phyloP scores from a whole-genome alignment of 1,284 basidiomycete species.

The Porphyrellus sp. region DNA sequence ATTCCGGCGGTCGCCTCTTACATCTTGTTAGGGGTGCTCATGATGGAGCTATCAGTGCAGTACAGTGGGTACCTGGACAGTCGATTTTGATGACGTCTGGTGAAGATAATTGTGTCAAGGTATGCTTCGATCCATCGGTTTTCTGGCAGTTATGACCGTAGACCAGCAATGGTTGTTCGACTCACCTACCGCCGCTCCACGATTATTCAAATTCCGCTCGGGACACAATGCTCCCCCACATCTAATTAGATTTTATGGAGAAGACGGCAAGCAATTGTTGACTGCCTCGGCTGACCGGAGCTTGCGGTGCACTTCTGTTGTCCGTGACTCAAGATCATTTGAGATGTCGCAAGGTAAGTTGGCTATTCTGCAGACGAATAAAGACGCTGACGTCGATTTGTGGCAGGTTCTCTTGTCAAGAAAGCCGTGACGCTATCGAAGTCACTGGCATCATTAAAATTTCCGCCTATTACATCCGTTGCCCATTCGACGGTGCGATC shows the following conservation, averaged over 20 bases:
- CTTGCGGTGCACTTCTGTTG: conserved; percentile 87
- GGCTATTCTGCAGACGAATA: not conserved
- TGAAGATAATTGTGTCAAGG: conserved; percentile 92
- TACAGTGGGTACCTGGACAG: conserved; percentile 91
- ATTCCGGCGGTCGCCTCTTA: conserved; percentile 74
- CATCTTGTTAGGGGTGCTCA: conserved; percentile 87
- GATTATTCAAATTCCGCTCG: conserved; percentile 87
- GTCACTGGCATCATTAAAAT: conserved; percentile 77
- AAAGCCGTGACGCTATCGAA: conserved; percentile 82
- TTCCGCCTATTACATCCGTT: conserved; percentile 73
- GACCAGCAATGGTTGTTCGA: conserved; percentile 97
- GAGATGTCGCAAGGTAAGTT: conserved; percentile 87
- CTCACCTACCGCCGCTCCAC: conserved; percentile 79
- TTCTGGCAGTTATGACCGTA: conserved; percentile 9
- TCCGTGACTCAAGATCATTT: conserved; percentile 89
- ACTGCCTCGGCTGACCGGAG: conserved; percentile 87
- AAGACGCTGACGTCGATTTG: conserved; percentile 1
- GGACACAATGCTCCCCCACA: conserved; percentile 93
- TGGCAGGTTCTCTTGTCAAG: conserved; percentile 75
- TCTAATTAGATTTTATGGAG: conserved; percentile 91
- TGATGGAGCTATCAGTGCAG: conserved; percentile 72
- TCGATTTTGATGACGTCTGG: conserved; percentile 85
- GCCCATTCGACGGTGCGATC: conserved; percentile 79
- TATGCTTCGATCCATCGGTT: conserved; percentile 30
- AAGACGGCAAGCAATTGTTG: conserved; percentile 92